A percentile compares a stretch with the other conserved stretches of the same genome.
Conservation (phyloP, 2,329 filamentous ascomycete species). For the Immersiporthe knoxdaviesiana region DNA sequence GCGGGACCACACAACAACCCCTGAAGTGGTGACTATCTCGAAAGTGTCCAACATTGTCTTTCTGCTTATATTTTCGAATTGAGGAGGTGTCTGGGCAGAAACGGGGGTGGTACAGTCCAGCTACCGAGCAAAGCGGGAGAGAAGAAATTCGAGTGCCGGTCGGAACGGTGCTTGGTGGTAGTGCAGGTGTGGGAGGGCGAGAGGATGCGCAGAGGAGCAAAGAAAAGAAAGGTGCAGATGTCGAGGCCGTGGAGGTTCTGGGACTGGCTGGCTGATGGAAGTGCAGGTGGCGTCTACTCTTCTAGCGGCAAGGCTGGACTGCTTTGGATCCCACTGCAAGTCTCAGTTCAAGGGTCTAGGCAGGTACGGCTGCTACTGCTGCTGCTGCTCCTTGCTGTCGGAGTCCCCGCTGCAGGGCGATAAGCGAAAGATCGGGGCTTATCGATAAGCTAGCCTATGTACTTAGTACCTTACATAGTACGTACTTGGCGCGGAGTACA, state of each 20-base stretch:
- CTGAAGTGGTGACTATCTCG: slow-evolving; percentile 93
- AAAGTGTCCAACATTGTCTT: slow-evolving; percentile 94
- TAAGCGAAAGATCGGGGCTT: neutral
- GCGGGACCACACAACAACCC: slow-evolving; percentile 95
- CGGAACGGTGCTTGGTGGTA: neutral
- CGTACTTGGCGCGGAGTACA: too few species aligned
- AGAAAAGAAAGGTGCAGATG: neutral
- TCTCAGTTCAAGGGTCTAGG: neutral
- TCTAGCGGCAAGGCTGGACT: too few species aligned
- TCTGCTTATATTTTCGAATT: slow-evolving; percentile 15
- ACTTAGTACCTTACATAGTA: neutral
- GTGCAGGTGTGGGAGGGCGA: neutral
- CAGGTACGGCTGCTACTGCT: neutral
- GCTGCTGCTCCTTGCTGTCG: too few species aligned
- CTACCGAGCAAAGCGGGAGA: neutral
- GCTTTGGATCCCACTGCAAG: neutral
- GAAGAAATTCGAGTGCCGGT: neutral
- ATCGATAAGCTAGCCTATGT: slow-evolving; percentile 5
- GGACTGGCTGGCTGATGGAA: neutral
- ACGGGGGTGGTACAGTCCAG: too few species aligned
- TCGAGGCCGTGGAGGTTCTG: neutral
- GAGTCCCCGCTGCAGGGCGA: neutral
- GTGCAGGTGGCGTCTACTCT: neutral
- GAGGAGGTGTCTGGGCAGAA: neutral
- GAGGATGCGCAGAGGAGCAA: neutral